Base-by-base conservation (phyloP, 305 asterid genomes). In the Ajuga reptans region DNA sequence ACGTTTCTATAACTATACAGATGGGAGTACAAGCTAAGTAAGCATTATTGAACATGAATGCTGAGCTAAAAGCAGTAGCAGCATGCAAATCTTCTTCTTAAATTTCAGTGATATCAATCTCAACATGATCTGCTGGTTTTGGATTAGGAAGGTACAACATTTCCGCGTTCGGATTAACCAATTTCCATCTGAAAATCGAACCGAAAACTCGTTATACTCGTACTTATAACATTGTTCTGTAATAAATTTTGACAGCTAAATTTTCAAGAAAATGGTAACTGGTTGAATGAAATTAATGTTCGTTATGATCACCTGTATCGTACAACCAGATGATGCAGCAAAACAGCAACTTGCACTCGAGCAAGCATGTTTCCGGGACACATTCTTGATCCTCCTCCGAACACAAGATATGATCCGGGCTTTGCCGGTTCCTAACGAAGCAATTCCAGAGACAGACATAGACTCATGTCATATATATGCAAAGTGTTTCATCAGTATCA, bases 351-450 rank as follows among this genome's bases (percentile, higher is more conserved):
- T 61, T 86, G 89, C 46, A 84, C 51, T 34, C 89, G 81, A 42
- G 88, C 89, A 61, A 79, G 82, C 92, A 84, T 82, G 65, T 84
- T 86, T 64, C 92, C 87, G 0, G 89, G 66, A 52, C 92, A 86
- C 3, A 50, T 64, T 74, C 89, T 84, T 56, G 83, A 2, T 11
- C 89, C 92, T 7, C 82, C 85, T 7, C 89, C 92, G 5, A 86
- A 84, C 34, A 68, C 86, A 18, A 81, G 27, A 49, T 75, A 74
- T 33, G 88, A 73, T 62, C 88, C 88, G 0, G 84, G 68, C 70
- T 74, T 72, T 4, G 86, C 65, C 18, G 68, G 51, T 31, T 74
- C 79, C 86, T 83, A 63, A 54, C 4, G 58, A 5, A 16, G 4
- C 27, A 46, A 47, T 15, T 45, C 31, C 31, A 31, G 12, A 39